Conservation (phyloP, 768 basidiomycete species). For the Collybiopsis confluens region DNA sequence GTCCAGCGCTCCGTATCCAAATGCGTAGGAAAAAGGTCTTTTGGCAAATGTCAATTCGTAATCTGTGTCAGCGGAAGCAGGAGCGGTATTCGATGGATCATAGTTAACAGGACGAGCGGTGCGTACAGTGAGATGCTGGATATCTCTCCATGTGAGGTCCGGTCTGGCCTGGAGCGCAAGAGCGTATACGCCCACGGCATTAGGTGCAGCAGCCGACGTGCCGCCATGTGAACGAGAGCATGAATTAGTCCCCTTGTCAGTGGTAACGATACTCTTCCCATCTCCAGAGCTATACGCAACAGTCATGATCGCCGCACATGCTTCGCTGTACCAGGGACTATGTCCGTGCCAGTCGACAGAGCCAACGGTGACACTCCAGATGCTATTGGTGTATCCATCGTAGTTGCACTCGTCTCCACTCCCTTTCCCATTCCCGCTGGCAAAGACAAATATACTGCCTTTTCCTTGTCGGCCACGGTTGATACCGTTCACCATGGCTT, state of each 20-base stretch:
- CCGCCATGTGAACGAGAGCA: slow-evolving; percentile 88
- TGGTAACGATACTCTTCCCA: slow-evolving; percentile 93
- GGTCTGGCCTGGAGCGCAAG: slow-evolving; percentile 84
- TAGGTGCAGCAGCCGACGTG: slow-evolving; percentile 96
- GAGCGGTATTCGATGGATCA: slow-evolving; percentile 25
- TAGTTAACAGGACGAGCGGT: slow-evolving; percentile 77
- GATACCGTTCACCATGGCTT: slow-evolving; percentile 91
- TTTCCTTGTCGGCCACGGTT: slow-evolving; percentile 85
- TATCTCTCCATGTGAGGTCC: slow-evolving; percentile 94
- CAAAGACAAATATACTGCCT: slow-evolving; percentile 95
- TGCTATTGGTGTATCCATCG: slow-evolving; percentile 98
- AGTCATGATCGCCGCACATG: slow-evolving; percentile 95
- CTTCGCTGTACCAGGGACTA: slow-evolving; percentile 95
- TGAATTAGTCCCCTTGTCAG: slow-evolving; percentile 81
- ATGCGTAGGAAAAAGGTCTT: slow-evolving; percentile 77
- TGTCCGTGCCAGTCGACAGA: slow-evolving; percentile 89
- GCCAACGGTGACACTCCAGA: slow-evolving; percentile 93
- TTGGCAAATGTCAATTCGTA: slow-evolving; percentile 83
- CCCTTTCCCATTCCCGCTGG: slow-evolving; percentile 92
- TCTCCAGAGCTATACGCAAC: slow-evolving; percentile 95
- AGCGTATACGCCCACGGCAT: slow-evolving; percentile 91
- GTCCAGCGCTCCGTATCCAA: slow-evolving; percentile 89
- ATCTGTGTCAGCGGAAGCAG: slow-evolving; percentile 46
- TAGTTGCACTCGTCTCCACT: slow-evolving; percentile 97
- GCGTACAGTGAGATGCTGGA: slow-evolving; percentile 84